Conservation (phyloP, 1,284 basidiomycete genomes). For the Rugosomyces carneus region DNA sequence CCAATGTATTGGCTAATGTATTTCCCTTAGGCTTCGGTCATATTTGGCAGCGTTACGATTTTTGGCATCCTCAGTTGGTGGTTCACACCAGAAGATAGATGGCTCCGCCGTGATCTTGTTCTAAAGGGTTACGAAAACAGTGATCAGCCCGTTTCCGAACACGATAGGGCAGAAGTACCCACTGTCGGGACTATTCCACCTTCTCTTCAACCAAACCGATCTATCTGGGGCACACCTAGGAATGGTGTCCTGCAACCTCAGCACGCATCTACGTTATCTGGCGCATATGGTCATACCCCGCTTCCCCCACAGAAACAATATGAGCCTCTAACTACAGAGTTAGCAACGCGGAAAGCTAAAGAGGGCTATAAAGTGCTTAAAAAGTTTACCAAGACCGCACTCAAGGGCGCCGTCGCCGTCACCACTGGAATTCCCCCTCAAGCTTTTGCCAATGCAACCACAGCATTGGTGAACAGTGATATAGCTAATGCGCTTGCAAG, state of each 20-base stretch:
- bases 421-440: background rate
- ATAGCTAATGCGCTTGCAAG: background rate
- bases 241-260: too few relatives aligned
- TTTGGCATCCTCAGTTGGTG: slow-evolving; percentile 74
- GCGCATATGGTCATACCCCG: background rate
- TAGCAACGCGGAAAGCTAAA: slow-evolving; percentile 6
- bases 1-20: slow-evolving; percentile 6
- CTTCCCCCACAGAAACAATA: background rate
- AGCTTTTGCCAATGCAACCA: background rate
- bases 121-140: slow-evolving; percentile 37
- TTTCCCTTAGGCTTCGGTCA: slow-evolving; percentile 56
- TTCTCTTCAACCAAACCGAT: background rate
- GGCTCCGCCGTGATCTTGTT: slow-evolving; percentile 63
- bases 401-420: background rate
- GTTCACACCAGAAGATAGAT: slow-evolving; percentile 68
- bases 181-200: too few relatives aligned
- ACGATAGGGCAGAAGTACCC: background rate
- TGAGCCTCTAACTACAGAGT: slow-evolving; percentile 5
- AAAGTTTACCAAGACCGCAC: background rate
- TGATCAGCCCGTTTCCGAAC: background rate
- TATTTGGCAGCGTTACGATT: slow-evolving; percentile 71
- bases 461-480: background rate
- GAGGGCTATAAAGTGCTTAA: slow-evolving; percentile 9
- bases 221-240: too few relatives aligned
- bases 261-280: background rate